Conservation (phyloP, 371 early-diverging fungal species). For the Saksenaea vasiformis region DNA sequence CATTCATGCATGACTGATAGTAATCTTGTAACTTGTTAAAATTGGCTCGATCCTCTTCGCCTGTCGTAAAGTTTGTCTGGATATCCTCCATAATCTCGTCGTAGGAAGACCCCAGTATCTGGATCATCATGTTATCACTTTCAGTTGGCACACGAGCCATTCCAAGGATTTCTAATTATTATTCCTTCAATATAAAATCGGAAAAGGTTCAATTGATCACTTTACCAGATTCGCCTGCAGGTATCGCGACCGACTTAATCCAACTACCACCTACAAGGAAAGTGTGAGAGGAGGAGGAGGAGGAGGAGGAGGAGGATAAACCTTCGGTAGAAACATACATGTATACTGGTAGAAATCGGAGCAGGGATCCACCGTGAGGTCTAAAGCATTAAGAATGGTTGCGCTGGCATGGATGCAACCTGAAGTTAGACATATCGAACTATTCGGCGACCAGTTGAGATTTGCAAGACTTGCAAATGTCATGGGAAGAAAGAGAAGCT, state of each 20-base stretch:
- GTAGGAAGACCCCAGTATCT: conserved; percentile 24
- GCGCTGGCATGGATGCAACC: conserved; percentile 48
- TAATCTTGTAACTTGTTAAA: conserved; percentile 46
- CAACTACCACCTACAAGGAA: conserved; percentile 49
- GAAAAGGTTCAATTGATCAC: conserved; percentile 21
- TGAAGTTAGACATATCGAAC: conserved; percentile 38
- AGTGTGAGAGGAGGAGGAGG: neutral
- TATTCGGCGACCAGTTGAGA: neutral
- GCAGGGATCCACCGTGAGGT: conserved; percentile 43
- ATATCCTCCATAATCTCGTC: conserved; percentile 13
- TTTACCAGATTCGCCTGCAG: conserved; percentile 49
- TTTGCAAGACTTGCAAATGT: neutral
- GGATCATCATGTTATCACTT: conserved; percentile 27
- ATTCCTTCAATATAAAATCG: neutral
- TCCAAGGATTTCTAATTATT: conserved; percentile 26
- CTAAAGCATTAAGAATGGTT: conserved; percentile 30
- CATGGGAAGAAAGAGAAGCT: neutral
- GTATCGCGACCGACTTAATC: conserved; percentile 38
- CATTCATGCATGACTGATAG: conserved; percentile 57
- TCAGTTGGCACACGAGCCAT: conserved; percentile 24
- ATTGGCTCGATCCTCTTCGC: conserved; percentile 25
- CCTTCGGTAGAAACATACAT: conserved; percentile 34
- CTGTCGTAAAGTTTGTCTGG: conserved; percentile 9
- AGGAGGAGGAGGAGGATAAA: neutral
- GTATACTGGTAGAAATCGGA: conserved; percentile 52